These are phyloP conservation scores for Poa annua DNA, from an alignment of 176 grass and related monocot species.

Conservation along the genomic window DNA sequence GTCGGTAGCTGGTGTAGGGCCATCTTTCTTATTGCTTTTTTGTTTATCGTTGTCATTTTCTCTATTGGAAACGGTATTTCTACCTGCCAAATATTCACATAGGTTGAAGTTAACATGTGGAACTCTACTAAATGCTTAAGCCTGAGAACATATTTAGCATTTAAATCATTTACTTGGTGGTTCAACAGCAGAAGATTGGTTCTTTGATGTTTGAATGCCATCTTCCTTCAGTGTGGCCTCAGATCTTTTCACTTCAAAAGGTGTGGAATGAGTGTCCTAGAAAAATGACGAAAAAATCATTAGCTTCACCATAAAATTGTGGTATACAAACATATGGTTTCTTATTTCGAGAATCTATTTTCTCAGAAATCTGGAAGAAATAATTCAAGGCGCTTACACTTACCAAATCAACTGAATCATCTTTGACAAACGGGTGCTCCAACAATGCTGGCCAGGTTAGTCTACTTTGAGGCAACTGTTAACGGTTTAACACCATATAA, in stretches of 20 bases:
- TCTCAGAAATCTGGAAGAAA: neutral
- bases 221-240: conserved; percentile 35
- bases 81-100: conserved; percentile 48
- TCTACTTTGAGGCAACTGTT: conserved; percentile 84
- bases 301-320: neutral
- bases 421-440: conserved; percentile 97
- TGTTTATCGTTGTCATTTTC: conserved; percentile 33
- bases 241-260: conserved; percentile 49
- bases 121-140: neutral
- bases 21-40: conserved; percentile 43
- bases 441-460: conserved; percentile 88
- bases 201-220: conserved; percentile 40
- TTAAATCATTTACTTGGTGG: conserved; percentile 40
- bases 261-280: conserved; percentile 38
- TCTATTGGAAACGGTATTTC: conserved; percentile 36
- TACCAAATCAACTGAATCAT: conserved; percentile 48
- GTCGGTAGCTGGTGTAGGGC: conserved; percentile 7
- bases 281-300: conserved; percentile 25
- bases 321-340: conserved; percentile 19
- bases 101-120: conserved; percentile 16
- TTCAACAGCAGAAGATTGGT: conserved; percentile 37
- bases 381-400: conserved; percentile 39
- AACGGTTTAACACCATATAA: conserved; percentile 31
- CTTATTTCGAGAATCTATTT: conserved; percentile 19
- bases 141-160: neutral